Percentiles rank a stretch among this genome's conserved stretches.
These are phyloP conservation scores for Gossypium aridum DNA, from an alignment of 441 rosid genomes.

Conservation along the genomic window DNA sequence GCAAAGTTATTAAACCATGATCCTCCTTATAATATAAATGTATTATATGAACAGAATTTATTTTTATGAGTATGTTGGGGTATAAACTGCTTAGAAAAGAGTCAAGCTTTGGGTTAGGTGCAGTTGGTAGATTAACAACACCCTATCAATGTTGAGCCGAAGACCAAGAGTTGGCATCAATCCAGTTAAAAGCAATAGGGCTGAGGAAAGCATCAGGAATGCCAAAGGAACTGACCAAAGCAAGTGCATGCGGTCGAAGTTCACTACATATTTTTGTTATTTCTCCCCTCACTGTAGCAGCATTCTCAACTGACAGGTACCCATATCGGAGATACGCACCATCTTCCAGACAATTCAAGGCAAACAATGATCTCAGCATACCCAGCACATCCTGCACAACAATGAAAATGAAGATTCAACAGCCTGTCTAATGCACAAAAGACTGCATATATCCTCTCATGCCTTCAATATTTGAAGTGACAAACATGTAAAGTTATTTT, in stretches of 20 bases:
- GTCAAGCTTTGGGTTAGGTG: background rate
- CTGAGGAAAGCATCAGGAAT: constrained; percentile 71
- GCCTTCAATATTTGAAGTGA: background rate
- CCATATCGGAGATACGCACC: constrained; percentile 69
- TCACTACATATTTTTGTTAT: constrained; percentile 64
- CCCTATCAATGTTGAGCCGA: constrained; percentile 27
- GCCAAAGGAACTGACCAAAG: constrained; percentile 69
- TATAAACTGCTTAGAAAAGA: background rate
- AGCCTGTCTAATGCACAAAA: background rate
- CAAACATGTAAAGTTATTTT: background rate
- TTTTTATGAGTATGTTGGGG: background rate
- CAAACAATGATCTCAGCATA: constrained; percentile 65
- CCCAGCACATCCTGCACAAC: constrained; percentile 47
- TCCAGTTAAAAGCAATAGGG: constrained; percentile 88
- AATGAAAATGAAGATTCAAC: constrained; percentile 9
- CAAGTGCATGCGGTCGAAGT: constrained; percentile 74
- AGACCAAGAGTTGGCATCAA: constrained; percentile 83
- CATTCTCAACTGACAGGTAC: constrained; percentile 51
- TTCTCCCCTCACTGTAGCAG: constrained; percentile 61
- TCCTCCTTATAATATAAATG: too few species aligned
- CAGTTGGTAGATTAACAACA: background rate
- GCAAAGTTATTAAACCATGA: too few species aligned
- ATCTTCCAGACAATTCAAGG: constrained; percentile 64
- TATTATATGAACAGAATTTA: background rate
- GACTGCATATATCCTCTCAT: background rate